Percentiles rank a stretch among this genome's conserved stretches.
Conservation (phyloP, 192 early-diverging fungal species). For the Gaertneriomyces sp. region DNA sequence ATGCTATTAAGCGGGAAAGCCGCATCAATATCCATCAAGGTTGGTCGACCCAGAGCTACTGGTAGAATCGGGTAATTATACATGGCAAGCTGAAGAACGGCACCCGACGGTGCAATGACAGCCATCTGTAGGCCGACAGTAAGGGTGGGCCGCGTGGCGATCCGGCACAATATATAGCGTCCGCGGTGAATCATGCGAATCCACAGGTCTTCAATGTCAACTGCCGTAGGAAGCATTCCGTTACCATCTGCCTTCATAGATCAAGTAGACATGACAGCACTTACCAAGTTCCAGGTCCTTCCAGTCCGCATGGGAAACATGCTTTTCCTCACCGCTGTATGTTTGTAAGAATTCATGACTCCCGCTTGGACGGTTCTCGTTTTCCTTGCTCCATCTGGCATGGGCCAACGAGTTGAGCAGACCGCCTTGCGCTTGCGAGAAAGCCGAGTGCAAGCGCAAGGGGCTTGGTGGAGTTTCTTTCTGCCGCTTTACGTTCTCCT, state of each 20-base stretch:
- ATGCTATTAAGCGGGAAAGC: neutral
- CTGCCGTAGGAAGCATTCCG: neutral
- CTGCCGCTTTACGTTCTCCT: no score
- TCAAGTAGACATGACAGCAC: neutral
- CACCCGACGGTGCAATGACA: neutral
- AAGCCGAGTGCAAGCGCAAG: no score
- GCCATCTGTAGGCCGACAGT: neutral
- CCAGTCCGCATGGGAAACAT: neutral
- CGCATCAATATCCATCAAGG: neutral
- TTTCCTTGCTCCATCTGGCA: no score
- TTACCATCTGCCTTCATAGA: neutral
- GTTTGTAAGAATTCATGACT: neutral
- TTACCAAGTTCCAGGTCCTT: neutral
- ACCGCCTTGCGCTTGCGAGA: no score
- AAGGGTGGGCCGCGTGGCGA: neutral
- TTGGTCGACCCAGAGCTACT: neutral
- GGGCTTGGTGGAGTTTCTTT: no score
- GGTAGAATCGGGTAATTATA: neutral
- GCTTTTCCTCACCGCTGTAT: constrained; percentile 1
- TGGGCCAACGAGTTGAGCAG: no score
- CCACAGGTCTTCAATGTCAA: neutral
- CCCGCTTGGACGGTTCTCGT: no score
- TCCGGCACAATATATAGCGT: constrained; percentile 3
- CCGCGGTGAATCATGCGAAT: neutral
- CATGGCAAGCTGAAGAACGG: neutral